Evolutionary conservation across 257 asterid species (phyloP).

Genomic region (Salvia rosmarinus): DNA sequence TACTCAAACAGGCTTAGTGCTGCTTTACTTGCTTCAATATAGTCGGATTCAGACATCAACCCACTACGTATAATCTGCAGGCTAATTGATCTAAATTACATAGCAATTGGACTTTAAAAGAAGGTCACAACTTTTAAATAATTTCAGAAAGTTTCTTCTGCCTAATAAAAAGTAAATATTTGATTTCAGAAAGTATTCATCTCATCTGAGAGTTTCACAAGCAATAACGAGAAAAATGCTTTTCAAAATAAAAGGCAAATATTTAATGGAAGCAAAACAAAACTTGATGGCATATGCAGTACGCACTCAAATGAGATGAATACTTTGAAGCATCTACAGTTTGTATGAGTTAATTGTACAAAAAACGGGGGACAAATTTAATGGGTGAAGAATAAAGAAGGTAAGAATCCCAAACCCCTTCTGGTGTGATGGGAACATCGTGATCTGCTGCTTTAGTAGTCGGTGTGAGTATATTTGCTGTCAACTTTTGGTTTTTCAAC

Average conservation of each 20-base stretch:
- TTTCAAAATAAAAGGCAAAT: not conserved
- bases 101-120: conserved; percentile 2
- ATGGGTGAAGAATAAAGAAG: conserved; percentile 15
- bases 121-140: not conserved
- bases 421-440: conserved; percentile 88
- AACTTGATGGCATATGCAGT: not conserved
- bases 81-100: conserved; percentile 26
- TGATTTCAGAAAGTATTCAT: no score
- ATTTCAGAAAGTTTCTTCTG: conserved; percentile 6
- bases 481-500: conserved; percentile 83
- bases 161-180: no score
- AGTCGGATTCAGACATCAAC: conserved; percentile 81
- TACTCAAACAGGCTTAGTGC: conserved; percentile 78
- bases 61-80: conserved; percentile 73
- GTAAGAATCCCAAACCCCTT: conserved; percentile 59
- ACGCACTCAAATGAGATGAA: not conserved
- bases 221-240: conserved; percentile 2
- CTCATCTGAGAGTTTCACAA: conserved; percentile 14
- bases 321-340: not conserved
- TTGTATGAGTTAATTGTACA: not conserved
- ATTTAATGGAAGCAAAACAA: not conserved
- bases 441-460: conserved; percentile 96
- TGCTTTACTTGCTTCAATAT: conserved; percentile 70
- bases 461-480: conserved; percentile 78
- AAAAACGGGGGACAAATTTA: not conserved